Evolutionary conservation across 164 flowering plant species (phyloP).

Genomic region (Malania oleifera): DNA sequence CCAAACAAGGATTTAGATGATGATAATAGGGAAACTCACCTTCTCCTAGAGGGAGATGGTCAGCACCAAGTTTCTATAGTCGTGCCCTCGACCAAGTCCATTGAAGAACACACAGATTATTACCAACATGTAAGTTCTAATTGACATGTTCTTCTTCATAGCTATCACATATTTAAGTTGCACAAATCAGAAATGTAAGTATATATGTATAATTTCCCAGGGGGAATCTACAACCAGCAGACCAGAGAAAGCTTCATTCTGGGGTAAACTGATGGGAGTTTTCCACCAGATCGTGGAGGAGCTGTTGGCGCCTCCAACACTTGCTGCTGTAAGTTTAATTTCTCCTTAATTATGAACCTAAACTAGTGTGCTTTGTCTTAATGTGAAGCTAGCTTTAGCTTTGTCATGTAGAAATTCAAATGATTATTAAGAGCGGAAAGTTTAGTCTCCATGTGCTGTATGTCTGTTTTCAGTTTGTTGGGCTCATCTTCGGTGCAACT

Average conservation of each 20-base stretch:
- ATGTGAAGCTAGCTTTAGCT: too few relatives aligned
- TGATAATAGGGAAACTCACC: constrained; percentile 32
- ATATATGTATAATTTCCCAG: too few relatives aligned
- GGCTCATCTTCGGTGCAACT: constrained; percentile 66
- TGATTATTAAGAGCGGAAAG: too few relatives aligned
- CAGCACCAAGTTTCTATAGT: constrained; percentile 22
- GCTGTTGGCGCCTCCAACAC: constrained; percentile 77
- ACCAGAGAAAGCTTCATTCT: constrained; percentile 11
- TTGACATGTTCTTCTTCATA: too few relatives aligned
- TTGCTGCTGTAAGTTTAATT: constrained; percentile 72
- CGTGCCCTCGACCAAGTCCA: constrained; percentile 22
- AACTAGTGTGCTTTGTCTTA: too few relatives aligned
- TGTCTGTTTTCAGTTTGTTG: constrained; percentile 44
- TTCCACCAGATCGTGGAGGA: constrained; percentile 56
- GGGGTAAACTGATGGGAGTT: constrained; percentile 28
- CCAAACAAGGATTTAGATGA: constrained; percentile 53
- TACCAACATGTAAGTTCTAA: constrained; percentile 32
- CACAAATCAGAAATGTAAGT: too few relatives aligned
- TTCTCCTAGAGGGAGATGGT: constrained; percentile 34
- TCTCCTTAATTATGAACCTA: too few relatives aligned
- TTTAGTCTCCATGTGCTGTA: too few relatives aligned
- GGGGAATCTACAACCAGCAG: too few relatives aligned
- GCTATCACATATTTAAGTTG: too few relatives aligned
- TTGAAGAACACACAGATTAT: constrained; percentile 20
- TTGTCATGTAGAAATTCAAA: too few relatives aligned